Percentiles rank a stretch among this genome's conserved stretches.
Conservation (phyloP, 2,329 filamentous ascomycete species). For the Cadophora luteo-olivacea region DNA sequence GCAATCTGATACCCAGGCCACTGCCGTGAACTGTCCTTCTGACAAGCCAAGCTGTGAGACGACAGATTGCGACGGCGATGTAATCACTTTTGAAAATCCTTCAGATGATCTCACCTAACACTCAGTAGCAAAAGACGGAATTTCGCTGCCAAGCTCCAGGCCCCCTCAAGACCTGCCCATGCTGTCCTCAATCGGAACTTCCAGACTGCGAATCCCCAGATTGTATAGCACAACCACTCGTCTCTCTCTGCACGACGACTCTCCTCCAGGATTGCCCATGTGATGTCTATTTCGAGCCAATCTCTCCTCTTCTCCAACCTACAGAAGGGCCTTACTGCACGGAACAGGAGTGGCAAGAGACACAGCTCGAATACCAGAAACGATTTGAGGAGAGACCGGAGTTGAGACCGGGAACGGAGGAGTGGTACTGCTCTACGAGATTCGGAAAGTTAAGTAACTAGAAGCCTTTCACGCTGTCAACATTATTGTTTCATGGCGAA, state of each 20-base stretch:
- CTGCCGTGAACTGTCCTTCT: neutral
- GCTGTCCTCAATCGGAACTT: neutral
- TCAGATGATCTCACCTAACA: neutral
- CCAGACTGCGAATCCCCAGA: neutral
- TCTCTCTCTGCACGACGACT: too few relatives aligned
- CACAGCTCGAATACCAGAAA: neutral
- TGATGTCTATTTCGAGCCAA: neutral
- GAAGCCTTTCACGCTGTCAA: too few relatives aligned
- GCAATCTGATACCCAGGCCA: neutral
- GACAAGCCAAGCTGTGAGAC: slow-evolving; percentile 4
- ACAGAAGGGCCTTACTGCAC: neutral
- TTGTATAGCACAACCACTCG: neutral
- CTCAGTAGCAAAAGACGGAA: neutral
- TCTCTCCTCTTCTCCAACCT: neutral
- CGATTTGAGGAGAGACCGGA: neutral
- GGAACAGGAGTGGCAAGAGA: neutral
- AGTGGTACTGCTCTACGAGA: too few relatives aligned
- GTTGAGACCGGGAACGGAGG: too few relatives aligned
- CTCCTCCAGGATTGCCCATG: too few relatives aligned
- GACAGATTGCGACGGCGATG: neutral
- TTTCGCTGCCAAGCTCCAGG: neutral
- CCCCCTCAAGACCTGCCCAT: neutral
- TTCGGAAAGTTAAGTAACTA: too few relatives aligned
- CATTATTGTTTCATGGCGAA: too few relatives aligned
- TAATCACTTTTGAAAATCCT: neutral